Evolutionary conservation across 179 eudicot species (phyloP).

Genomic region (Silene noctiflora): DNA sequence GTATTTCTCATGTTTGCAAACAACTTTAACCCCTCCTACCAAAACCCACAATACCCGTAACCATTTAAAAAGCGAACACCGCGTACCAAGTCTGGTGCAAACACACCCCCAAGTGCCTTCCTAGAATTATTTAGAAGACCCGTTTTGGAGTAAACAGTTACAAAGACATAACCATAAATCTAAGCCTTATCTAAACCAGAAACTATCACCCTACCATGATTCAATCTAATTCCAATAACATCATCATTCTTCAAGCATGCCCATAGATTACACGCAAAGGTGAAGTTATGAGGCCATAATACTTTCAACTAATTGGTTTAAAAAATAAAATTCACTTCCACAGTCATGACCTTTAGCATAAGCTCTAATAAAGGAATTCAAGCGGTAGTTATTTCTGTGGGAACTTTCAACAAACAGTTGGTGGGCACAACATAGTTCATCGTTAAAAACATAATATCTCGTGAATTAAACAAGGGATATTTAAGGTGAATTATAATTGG

Average conservation of each 20-base stretch:
- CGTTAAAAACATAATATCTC: slow-evolving; percentile 53
- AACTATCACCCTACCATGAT: slow-evolving; percentile 52
- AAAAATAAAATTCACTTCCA: slow-evolving; percentile 40
- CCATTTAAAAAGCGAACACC: slow-evolving; percentile 66
- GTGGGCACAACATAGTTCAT: slow-evolving; percentile 54
- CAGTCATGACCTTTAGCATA: slow-evolving; percentile 52
- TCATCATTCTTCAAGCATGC: slow-evolving; percentile 50
- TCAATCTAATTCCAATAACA: slow-evolving; percentile 33
- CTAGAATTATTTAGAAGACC: slow-evolving; percentile 54
- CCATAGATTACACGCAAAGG: slow-evolving; percentile 69
- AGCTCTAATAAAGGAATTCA: slow-evolving; percentile 80
- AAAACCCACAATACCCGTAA: slow-evolving; percentile 56
- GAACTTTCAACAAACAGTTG: slow-evolving; percentile 68
- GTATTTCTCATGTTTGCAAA: slow-evolving; percentile 41
- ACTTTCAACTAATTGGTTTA: slow-evolving; percentile 41
- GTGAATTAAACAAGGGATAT: slow-evolving; percentile 21
- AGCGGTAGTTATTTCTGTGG: slow-evolving; percentile 54
- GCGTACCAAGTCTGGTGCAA: slow-evolving; percentile 59
- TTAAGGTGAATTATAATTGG: too few species aligned
- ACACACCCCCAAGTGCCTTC: slow-evolving; percentile 43
- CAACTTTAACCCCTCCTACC: slow-evolving; percentile 45
- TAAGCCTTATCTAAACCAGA: slow-evolving; percentile 51
- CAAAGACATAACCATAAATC: slow-evolving; percentile 60
- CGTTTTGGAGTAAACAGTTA: slow-evolving; percentile 60
- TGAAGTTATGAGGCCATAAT: slow-evolving; percentile 58